Percentiles rank a stretch among this genome's conserved stretches.
Evolutionary conservation across 2,329 filamentous ascomycete species (phyloP).

Genomic region (Diaporthe sp.): DNA sequence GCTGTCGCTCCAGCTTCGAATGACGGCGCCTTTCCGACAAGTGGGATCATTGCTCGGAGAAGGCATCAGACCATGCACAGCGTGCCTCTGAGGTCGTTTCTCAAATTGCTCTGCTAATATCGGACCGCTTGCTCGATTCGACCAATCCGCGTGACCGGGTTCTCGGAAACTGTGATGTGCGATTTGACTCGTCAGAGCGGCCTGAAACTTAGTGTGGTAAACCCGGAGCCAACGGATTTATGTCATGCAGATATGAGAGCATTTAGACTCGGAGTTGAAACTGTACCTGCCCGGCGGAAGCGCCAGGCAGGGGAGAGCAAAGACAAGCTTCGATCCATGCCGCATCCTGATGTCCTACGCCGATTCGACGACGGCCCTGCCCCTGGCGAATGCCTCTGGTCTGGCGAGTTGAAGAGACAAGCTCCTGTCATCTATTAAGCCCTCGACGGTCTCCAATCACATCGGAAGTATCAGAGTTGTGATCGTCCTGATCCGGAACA

Average conservation of each 20-base stretch:
- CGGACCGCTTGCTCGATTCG: slow-evolving; percentile 1
- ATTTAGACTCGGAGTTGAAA: slow-evolving; percentile 8
- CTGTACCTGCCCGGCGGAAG: neutral
- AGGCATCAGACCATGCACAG: too few relatives aligned
- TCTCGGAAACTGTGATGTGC: slow-evolving; percentile 11
- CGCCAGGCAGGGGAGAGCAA: neutral
- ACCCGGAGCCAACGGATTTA: neutral
- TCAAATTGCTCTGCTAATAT: neutral
- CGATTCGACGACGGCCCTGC: neutral
- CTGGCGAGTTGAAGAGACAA: neutral
- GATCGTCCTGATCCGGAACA: slow-evolving; percentile 6
- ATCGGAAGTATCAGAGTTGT: slow-evolving; percentile 19
- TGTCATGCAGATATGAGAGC: neutral
- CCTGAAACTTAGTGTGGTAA: neutral
- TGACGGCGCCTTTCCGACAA: neutral
- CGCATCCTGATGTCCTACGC: neutral
- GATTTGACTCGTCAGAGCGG: neutral
- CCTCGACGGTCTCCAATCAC: slow-evolving; percentile 15
- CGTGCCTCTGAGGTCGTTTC: neutral
- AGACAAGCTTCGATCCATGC: neutral
- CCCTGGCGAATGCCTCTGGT: neutral
- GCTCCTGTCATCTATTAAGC: neutral
- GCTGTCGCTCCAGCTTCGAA: too few relatives aligned
- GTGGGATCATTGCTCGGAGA: neutral
- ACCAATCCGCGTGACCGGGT: neutral